phyloP scores from a whole-genome alignment of 139 green algal genomes.

The Coelastrella sp. region DNA sequence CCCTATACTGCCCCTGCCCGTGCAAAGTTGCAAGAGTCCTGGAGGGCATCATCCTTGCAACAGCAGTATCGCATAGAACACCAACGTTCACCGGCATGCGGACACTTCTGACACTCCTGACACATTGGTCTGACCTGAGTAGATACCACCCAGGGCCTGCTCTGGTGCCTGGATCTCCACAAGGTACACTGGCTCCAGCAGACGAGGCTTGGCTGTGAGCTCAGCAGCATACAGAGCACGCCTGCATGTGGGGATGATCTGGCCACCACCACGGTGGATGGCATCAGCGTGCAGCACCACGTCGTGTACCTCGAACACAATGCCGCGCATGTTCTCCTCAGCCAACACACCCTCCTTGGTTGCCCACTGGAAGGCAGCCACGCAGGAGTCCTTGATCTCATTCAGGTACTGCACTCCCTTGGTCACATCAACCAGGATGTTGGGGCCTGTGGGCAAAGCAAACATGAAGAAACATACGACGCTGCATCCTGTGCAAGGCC shows the following conservation, averaged over 20 bases:
- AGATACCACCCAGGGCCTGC: conserved; percentile 93
- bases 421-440: conserved; percentile 96
- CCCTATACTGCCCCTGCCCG: no score
- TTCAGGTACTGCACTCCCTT: conserved; percentile 99
- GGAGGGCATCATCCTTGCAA: no score
- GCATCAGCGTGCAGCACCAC: conserved; percentile 98
- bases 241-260: conserved; percentile 98
- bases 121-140: conserved; percentile 58
- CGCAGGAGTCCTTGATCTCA: conserved; percentile 98
- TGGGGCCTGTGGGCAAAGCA: conserved; percentile 77
- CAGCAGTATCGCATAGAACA: no score
- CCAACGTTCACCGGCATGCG: no score
- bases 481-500: not conserved
- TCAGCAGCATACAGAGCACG: conserved; percentile 94
- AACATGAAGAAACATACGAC: not conserved
- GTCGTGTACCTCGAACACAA: conserved; percentile 94
- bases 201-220: conserved; percentile 91
- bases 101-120: no score
- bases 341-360: conserved; percentile 97
- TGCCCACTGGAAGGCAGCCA: conserved; percentile 99
- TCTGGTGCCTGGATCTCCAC: conserved; percentile 99
- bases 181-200: conserved; percentile 98
- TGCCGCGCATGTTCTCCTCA: conserved; percentile 99
- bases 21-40: no score
- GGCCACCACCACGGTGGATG: conserved; percentile 98